Evolutionary conservation across 2,329 filamentous ascomycete species (phyloP), one percentile per base, ranked within the genome.

Genomic region (Colletotrichum sp.): DNA sequence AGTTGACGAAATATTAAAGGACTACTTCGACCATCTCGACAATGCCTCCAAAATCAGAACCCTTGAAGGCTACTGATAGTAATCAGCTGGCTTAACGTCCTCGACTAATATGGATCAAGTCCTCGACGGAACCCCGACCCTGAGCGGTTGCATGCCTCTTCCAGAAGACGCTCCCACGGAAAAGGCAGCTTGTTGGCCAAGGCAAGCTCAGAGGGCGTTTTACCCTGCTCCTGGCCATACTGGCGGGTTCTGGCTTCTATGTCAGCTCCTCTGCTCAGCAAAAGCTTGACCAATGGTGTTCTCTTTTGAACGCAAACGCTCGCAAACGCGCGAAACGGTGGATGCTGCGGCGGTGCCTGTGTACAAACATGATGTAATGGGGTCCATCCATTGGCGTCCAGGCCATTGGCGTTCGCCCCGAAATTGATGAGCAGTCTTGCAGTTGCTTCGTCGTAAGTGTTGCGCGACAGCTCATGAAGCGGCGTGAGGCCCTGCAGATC

Each of bases 331-430:
- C 24, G 26, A 59, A 5, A 16, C 15, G 15, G 24, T 16, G n/a
- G 21, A 2, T 15, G 59, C 59, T 21, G 16, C 30, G 30, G 59
- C n/a, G 13, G 59, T 62, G 30, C 6, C 30, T 16, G 5, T 34
- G 28, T 12, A 21, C 59, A 63, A 8, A 36, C 8, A 34, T 63
- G 30, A 8, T 63, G 59, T 21, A 63, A 63, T 24, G 59, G 59
- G 9, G 18, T 34, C 30, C 59, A 63, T n/a, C 59, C 59, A 28
- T 36, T 63, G n/a, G n/a, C 30, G 59, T 63, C 59, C 3, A 12
- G 10, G 7, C 63, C 57, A 26, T 76, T 78, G 6, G 76, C 66
- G 16, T 78, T 64, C 5, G 78, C 78, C 16, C 78, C 77, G 13
- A 64, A 62, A 8, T 77, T 71, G 28, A 80, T 39, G 0, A 79